Evolutionary conservation across 106 monocot genomes (phyloP).

Genomic region (Posidonia australis): DNA sequence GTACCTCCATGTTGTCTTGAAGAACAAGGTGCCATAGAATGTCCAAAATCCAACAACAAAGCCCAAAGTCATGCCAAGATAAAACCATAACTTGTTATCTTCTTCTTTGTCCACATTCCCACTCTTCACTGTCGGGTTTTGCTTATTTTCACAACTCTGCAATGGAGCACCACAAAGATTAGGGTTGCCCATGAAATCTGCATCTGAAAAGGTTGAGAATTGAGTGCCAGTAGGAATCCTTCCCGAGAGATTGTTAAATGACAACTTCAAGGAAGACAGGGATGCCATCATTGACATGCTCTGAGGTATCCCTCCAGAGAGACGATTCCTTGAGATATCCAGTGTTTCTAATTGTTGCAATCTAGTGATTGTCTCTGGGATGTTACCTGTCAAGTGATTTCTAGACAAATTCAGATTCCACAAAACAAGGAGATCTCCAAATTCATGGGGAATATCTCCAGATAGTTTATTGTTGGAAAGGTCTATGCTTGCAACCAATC

Average conservation of each 20-base stretch:
- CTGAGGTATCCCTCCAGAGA: constrained; percentile 21
- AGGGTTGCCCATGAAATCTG: constrained; percentile 18
- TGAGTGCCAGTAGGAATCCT: constrained; percentile 13
- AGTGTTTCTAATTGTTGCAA: constrained; percentile 16
- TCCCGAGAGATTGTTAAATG: constrained; percentile 19
- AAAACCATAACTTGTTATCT: neutral
- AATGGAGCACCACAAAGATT: constrained; percentile 18
- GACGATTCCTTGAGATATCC: constrained; percentile 20
- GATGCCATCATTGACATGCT: constrained; percentile 4
- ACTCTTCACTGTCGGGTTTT: no score
- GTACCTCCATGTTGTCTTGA: constrained; percentile 1
- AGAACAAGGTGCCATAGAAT: neutral
- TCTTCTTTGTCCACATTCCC: neutral
- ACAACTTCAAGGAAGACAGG: constrained; percentile 20
- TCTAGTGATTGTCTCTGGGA: constrained; percentile 9
- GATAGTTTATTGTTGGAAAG: constrained; percentile 20
- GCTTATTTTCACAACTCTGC: neutral
- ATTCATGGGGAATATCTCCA: constrained; percentile 19
- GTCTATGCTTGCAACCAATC: constrained; percentile 13
- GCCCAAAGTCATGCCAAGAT: neutral
- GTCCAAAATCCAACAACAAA: constrained; percentile 6
- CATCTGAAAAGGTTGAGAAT: neutral
- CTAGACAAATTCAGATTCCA: constrained; percentile 22
- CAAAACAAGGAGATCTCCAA: neutral
- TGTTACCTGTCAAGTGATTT: constrained; percentile 18